Evolutionary conservation across 345 rosid genomes (phyloP).

Genomic region (Populus simonii): DNA sequence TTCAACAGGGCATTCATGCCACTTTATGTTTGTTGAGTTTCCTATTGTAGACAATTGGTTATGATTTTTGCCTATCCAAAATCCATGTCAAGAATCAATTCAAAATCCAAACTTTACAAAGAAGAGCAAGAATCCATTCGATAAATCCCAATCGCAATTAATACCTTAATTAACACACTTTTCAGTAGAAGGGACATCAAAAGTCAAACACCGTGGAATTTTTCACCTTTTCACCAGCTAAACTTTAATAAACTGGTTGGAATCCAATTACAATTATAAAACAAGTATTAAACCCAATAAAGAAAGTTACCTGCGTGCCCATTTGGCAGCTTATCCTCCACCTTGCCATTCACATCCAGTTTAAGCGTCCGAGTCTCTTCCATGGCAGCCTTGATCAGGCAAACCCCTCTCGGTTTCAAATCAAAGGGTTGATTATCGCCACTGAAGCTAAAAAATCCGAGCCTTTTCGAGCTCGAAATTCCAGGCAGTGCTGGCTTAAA

Average conservation of each 20-base stretch:
- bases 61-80: slow-evolving; percentile 6
- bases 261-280: not conserved
- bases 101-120: not conserved
- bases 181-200: not conserved
- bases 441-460: not conserved
- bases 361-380: not conserved
- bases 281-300: not conserved
- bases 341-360: slow-evolving; percentile 1
- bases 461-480: not conserved
- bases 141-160: not conserved
- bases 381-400: slow-evolving; percentile 1
- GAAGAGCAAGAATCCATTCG: not conserved
- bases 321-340: slow-evolving; percentile 2
- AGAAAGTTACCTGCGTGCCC: slow-evolving; percentile 20
- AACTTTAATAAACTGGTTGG: not conserved
- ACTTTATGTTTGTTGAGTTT: slow-evolving; percentile 27
- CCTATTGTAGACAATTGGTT: slow-evolving; percentile 16
- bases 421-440: not conserved
- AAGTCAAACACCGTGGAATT: not conserved
- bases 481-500: slow-evolving; percentile 6
- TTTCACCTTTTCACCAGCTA: not conserved
- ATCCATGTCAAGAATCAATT: not conserved
- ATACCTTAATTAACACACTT: not conserved
- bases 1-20: slow-evolving; percentile 23
- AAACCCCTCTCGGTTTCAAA: not conserved